These are phyloP conservation scores for Primulina tabacum DNA, from an alignment of 257 asterid genomes.

Conservation along the genomic window DNA sequence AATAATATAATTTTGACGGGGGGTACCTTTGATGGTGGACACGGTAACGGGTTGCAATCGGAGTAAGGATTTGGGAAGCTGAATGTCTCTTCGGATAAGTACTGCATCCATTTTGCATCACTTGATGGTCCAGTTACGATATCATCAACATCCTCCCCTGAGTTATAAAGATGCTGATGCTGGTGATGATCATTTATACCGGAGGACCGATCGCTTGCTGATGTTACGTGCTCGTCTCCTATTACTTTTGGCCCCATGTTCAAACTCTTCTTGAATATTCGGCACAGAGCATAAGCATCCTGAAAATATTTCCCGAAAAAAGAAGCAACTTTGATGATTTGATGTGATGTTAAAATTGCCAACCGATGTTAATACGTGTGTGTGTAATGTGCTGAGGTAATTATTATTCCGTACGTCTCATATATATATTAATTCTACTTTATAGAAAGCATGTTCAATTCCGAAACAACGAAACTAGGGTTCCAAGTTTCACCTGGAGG, in stretches of 20 bases:
- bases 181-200: constrained; percentile 28
- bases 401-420: neutral
- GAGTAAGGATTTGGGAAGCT: constrained; percentile 42
- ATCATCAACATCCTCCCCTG: constrained; percentile 23
- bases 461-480: neutral
- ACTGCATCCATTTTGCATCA: constrained; percentile 71
- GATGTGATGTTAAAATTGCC: neutral
- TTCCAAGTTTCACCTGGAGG: constrained; percentile 52
- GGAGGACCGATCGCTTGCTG: constrained; percentile 56
- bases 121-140: constrained; percentile 32
- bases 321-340: neutral
- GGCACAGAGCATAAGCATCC: constrained; percentile 97
- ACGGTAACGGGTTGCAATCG: constrained; percentile 36
- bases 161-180: neutral
- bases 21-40: constrained; percentile 75
- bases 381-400: too few relatives aligned
- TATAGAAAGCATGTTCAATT: neutral
- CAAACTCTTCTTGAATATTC: constrained; percentile 89
- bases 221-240: constrained; percentile 49
- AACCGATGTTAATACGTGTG: neutral
- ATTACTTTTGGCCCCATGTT: constrained; percentile 45
- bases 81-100: constrained; percentile 76
- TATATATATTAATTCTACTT: neutral
- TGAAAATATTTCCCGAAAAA: constrained; percentile 17
- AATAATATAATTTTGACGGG: too few relatives aligned